Evolutionary conservation across 2,329 filamentous ascomycete species (phyloP), one percentile per base, ranked within the genome.

Genomic region (Claviceps sorghi): DNA sequence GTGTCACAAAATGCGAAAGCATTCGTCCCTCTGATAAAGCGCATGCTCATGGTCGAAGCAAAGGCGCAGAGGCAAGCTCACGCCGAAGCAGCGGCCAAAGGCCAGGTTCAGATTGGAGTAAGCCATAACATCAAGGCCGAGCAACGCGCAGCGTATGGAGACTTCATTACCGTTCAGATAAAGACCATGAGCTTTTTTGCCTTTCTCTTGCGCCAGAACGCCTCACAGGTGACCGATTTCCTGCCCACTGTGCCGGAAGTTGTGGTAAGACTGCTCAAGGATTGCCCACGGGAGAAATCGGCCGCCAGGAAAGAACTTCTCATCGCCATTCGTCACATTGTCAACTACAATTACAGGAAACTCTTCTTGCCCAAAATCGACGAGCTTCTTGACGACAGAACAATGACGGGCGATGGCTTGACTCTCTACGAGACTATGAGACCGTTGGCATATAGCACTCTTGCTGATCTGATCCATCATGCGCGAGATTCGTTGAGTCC

Each of bases 181-280:
- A 97, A 99, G 73, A 97, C 91, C 0, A 97, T 98, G 91, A 97
- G 90, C 62, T 98, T 98, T 62, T 67, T 98, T 58, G 94, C 94
- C 1, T 98, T 97, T 63, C 72, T 98, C 0, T 77, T 98, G 13
- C 76, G 93, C 44, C 85, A 94, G 48, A 95, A 96, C 66, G 83
- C 89, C 2, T 84, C 86, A 53, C 86, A 95, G 58, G 72, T 98
- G 10, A 80, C 82, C 11, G 93, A 98, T 60, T 97, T 98, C 60
- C 72, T 98, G 30, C 84, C 83, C 0, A 84, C 82, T 0, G 72
- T 99, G 17, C 93, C 93, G 0, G 83, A 86, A 36, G 91, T 97
- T 40, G 88, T 97, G 3, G 88, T 99, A 7, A 81, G 93, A 6
- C 71, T 98, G 46, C 73, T 98, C 46, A 88, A 95, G 62, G 93